Base-by-base conservation (phyloP, 192 early-diverging fungal species). In the Coemansia sp. region DNA sequence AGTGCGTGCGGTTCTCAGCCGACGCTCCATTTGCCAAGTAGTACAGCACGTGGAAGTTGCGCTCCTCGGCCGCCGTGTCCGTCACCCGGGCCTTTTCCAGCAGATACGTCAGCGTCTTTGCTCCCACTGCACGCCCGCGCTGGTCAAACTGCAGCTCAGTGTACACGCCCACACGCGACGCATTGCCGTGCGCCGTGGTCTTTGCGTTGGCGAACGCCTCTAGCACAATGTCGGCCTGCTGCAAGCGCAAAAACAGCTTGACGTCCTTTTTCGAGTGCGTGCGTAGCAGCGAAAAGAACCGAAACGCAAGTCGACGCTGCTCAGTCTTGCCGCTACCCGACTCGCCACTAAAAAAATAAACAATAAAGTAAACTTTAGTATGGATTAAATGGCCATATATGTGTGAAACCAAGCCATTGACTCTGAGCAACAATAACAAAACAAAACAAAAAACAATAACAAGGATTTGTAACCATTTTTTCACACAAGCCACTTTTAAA, bases 31-130 rank as follows among this genome's bases (percentile, higher is more conserved):
- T 83, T n/a, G 96, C 70, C 59, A 99, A 82, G 73, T 95, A 91
- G 84, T 99, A 97, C 76, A 99, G 95, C 41, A 95, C 91, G 71
- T 98, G 93, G 82, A 98, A 99, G 76, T 85, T 93, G 67, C 91
- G 87, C 61, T 95, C 94, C 24, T 81, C 84, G 22, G 75, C 76
- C 3, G 85, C 82, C 20, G 86, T 79, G 24, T 85, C 79, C 5
- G 88, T 86, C 41, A 98, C 89, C 10, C 95, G 89, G 20, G 82
- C 75, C 80, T 95, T 96, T 62, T 99, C 96, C 32, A 98, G 76
- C 52, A 97, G 74, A 69, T 95, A 96, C 64, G 92, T 88, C 63
- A 97, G 84, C 43, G 89, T 86, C 68, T 92, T 94, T 44, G 90
- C 84, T 24, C 96, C 96, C 29, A 95, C 84, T 22, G 95, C 85